Base-by-base conservation (phyloP, 352 stramenopile species). In the Phytophthora litchii region DNA sequence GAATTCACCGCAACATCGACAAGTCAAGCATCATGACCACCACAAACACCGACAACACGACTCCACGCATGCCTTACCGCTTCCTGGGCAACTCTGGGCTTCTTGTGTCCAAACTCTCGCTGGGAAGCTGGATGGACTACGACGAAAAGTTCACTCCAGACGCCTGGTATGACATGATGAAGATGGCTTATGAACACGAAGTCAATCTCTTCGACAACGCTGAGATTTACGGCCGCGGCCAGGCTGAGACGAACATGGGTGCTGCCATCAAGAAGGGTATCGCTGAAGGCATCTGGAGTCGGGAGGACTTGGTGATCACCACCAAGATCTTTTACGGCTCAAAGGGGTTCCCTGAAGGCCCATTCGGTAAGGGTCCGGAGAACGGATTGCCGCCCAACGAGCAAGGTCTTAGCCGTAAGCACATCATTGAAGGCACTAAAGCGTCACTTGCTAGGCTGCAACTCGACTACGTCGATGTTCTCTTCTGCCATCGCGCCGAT, bases 291-390 rank as follows among this genome's bases (percentile, higher is more conserved):
- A 38, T 50, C 8, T 71, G 43, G 46, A 47, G 37, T 7, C 61
- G 74, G 10, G 72, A 80, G 27, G 67, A 84, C 75, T 49, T 91
- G 4, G 71, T 91, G 9, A 49, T 91, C 38, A 67, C 60, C 16
- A 88, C 78, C 38, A 92, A 92, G 60, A 69, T 91, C 54, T 82
- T 77, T n/a, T 49, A 74, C 1, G 78, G 68, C 2, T 53, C 60
- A 14, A 60, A 60, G n/a, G 44, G 25, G 3, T 40, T 19, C 14
- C 23, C 23, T 27, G 23, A 27, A 27, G 23, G 23, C 23, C 23
- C 23, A 5, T 27, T 27, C 5, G 23, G 23, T 27, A 27, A 27
- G 23, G 23, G 23, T 5, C 23, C 23, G 23, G 23, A 27, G 23
- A 27, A 27, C 3, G 23, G 23, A 27, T 27, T 27, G 5, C 23